Base-by-base conservation (phyloP, 495 filamentous ascomycete genomes). In the Xylaria acuta region DNA sequence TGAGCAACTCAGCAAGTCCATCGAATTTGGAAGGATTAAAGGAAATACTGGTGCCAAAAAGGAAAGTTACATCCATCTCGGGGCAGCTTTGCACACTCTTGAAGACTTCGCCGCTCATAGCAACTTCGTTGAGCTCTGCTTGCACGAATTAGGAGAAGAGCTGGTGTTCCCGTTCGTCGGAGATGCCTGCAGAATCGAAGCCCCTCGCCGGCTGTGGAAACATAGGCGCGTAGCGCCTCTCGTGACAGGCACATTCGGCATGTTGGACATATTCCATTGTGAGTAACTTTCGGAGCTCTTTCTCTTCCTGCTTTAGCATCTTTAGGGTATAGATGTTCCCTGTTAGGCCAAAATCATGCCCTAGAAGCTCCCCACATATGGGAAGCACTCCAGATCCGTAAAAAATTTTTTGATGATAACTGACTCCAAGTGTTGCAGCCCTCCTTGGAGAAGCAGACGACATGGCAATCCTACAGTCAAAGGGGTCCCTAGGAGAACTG, bases 241-340 rank as follows among this genome's bases (percentile, higher is more conserved):
- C 65, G 84, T 94, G 58, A 94, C 92, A 22, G 91, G 91, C 47
- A 93, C 92, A 4, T 94, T 94, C 80, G 92, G 92, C 40, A 91
- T 91, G 49, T 90, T 93, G 18, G 93, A 95, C 47, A 95, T 95
- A 81, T 86, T 94, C 22, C 92, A 93, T 77, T 91, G 89, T 6
- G 34, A 60, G 58, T 60, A 30, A 30, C 7, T 32, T 12, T 16
- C 1, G 12, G 32, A 20, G 0, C 20, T 20, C 2, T 14, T n/a
- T 59, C 16, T n/a, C 34, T n/a, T 22, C 18, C n/a, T 20, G 6
- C 5, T 36, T 9, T 60, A 1, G 18, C 56, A 38, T 38, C 5
- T 56, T 30, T 5, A 2, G 1, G 6, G 11, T 56, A 14, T 30
- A 16, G 18, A 16, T 1, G 6, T 32, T 56, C 25, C 51, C 12